Evolutionary conservation across 2,329 filamentous ascomycete species (phyloP).

Genomic region (Talaromyces piceae): DNA sequence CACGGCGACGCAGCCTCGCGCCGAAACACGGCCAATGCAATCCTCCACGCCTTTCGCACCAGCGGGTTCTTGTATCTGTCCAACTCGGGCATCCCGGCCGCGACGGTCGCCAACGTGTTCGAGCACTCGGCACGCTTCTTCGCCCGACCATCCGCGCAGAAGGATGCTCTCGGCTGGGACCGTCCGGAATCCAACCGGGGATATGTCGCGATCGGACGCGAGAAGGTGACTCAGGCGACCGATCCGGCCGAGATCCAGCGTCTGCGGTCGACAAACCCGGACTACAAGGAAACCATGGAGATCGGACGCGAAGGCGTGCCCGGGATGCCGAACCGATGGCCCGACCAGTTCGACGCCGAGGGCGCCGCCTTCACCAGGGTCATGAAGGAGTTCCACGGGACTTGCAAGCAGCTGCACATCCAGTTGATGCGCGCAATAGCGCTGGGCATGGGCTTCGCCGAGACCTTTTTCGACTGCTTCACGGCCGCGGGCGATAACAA

Average conservation of each 20-base stretch:
- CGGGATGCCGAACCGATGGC: slow-evolving; percentile 72
- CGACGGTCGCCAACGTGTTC: slow-evolving; percentile 57
- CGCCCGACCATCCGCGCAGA: slow-evolving; percentile 52
- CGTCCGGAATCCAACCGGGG: slow-evolving; percentile 66
- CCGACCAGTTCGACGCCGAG: slow-evolving; percentile 45
- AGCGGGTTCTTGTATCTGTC: slow-evolving; percentile 86
- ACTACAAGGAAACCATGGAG: slow-evolving; percentile 54
- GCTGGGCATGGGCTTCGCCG: slow-evolving; percentile 66
- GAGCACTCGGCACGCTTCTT: slow-evolving; percentile 65
- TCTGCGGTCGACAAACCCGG: slow-evolving; percentile 46
- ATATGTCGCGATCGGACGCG: slow-evolving; percentile 62
- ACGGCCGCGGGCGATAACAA: slow-evolving; percentile 47
- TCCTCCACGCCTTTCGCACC: slow-evolving; percentile 72
- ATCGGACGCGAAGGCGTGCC: slow-evolving; percentile 55
- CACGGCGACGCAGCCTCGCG: slow-evolving; percentile 54
- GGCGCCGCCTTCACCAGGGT: slow-evolving; percentile 58
- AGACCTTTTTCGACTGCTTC: slow-evolving; percentile 67
- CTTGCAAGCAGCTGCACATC: slow-evolving; percentile 65
- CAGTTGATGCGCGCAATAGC: slow-evolving; percentile 80
- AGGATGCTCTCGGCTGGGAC: slow-evolving; percentile 62
- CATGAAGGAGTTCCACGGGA: slow-evolving; percentile 69
- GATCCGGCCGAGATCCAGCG: slow-evolving; percentile 52
- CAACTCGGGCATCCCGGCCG: slow-evolving; percentile 63
- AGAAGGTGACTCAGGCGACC: slow-evolving; percentile 58
- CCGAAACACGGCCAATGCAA: slow-evolving; percentile 58